Conservation (phyloP, 176 grass and related monocot species). For the Hyparrhenia diplandra region DNA sequence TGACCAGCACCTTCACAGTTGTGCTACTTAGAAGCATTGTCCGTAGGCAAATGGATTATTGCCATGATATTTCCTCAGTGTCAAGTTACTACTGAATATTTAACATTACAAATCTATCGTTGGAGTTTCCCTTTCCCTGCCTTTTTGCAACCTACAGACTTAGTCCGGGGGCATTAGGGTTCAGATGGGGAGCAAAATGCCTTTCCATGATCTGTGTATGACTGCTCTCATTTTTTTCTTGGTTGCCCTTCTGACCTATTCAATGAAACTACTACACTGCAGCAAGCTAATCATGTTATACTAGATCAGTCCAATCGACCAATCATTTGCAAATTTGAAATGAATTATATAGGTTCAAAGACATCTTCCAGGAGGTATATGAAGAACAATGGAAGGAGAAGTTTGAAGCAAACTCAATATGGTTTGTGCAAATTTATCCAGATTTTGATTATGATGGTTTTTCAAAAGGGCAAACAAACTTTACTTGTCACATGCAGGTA, state of each 20-base stretch:
- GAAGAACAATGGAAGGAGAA: constrained; percentile 82
- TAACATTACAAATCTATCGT: not conserved
- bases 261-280: not conserved
- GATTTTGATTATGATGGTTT: constrained; percentile 12
- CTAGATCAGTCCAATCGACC: not conserved
- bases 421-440: constrained; percentile 46
- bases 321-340: constrained; percentile 18
- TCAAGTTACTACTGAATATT: not conserved
- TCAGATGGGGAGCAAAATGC: not conserved
- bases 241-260: not conserved
- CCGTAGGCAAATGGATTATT: not conserved
- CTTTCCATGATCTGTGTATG: not conserved
- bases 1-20: not conserved
- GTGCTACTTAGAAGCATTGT: not conserved
- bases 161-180: not conserved
- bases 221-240: not conserved
- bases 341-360: constrained; percentile 76
- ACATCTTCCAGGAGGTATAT: constrained; percentile 96
- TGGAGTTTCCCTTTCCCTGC: not conserved
- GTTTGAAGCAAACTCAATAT: constrained; percentile 78
- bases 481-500: constrained; percentile 56
- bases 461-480: not conserved
- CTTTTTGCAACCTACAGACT: not conserved
- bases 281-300: not conserved
- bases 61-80: not conserved